Evolutionary conservation across 306 rosid genomes (phyloP).

Genomic region (Spatholobus suberectus): DNA sequence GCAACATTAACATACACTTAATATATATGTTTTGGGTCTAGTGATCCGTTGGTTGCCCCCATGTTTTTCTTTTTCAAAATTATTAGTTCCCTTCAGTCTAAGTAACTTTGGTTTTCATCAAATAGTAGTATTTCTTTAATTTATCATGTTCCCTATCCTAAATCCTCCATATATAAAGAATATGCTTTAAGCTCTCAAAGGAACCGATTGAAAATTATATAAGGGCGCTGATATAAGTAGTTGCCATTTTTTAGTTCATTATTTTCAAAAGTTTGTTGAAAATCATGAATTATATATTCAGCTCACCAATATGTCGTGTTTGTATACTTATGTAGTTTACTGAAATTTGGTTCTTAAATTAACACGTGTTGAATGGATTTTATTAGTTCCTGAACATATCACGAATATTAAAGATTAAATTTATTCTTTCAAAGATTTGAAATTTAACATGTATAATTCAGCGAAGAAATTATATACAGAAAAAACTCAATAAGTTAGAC

Average conservation of each 20-base stretch:
- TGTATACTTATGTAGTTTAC: not conserved
- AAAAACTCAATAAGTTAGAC: not conserved
- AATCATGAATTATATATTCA: not conserved
- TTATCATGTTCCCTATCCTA: not conserved
- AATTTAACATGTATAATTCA: not conserved
- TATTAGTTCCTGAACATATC: not conserved
- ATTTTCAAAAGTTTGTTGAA: not conserved
- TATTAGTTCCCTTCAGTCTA: slow-evolving; percentile 43
- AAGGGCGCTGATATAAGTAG: not conserved
- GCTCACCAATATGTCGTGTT: not conserved
- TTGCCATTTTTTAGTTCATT: not conserved
- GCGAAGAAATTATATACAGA: not conserved
- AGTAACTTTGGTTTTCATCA: slow-evolving; percentile 53
- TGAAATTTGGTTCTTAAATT: not conserved
- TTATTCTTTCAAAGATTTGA: not conserved
- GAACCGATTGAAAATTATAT: not conserved
- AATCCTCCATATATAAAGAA: not conserved
- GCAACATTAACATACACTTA: slow-evolving; percentile 31
- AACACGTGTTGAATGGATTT: not conserved
- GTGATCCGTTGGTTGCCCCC: not conserved
- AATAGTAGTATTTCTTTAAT: not conserved
- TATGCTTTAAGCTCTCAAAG: not conserved
- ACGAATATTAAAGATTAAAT: not conserved
- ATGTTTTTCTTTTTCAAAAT: slow-evolving; percentile 36
- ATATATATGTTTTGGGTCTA: not conserved